Base-by-base conservation (phyloP, 2,329 filamentous ascomycete genomes). In the Sporothrix euskadiensis region DNA sequence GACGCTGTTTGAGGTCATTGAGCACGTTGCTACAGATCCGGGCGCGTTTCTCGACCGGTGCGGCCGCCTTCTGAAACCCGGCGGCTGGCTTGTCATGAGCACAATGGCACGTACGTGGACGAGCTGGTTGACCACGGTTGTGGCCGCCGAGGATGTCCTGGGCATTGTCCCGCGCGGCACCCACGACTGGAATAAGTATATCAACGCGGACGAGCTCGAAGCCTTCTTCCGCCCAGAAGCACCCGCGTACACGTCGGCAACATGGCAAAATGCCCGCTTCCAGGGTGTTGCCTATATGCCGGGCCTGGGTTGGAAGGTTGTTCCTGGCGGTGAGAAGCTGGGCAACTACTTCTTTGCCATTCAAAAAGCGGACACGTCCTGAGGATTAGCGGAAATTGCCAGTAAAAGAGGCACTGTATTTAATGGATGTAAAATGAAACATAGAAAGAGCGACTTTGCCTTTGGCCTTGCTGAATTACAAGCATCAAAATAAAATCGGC, bases 271-370 rank as follows among this genome's bases (percentile, higher is more conserved):
- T 77, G 86, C 86, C 54, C 83, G 84, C 78, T 87, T 91, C 75
- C 90, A 92, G 86, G 96, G 96, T 0, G 93, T 97, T 9, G 86
- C 97, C 66, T 99, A 97, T 84, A 87, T 98, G 72, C 96, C 96
- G 0, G 94, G 93, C 0, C 73, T 97, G 61, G 96, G 96, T 3
- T 98, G 96, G 96, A 94, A 88, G 83, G 89, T 93, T 81, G 90
- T 98, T 4, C 81, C 83, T 32, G 92, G 93, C 2, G 92, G 94
- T 78, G 95, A 98, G 84, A 89, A 89, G 79, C 89, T 93, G 79
- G 95, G 95, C 10, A 99, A 99, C 81, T 99, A 98, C 83, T 98
- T 99, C 82, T 97, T 98, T 81, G 96, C 89, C 9, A 90, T 97
- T 59, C 88, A 90, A 82, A 83, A 82, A 77, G 79, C 71, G 3